Conservation (phyloP, 2,329 filamentous ascomycete genomes). For the Thelonectria olida region DNA sequence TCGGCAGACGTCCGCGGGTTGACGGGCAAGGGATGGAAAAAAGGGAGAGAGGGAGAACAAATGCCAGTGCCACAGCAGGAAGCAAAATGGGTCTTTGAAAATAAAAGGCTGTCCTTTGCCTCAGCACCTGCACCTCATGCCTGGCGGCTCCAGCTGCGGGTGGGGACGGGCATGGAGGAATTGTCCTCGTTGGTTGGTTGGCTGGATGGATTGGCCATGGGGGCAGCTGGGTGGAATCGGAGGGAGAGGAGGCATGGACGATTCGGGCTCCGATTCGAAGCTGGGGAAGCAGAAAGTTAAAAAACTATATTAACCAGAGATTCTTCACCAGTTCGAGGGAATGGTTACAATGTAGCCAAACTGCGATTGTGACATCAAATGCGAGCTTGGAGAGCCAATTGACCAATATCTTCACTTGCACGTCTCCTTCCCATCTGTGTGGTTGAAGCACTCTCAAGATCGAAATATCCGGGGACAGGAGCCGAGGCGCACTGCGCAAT, state of each 20-base stretch:
- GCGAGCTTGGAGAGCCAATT: background rate
- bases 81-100: background rate
- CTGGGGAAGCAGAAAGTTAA: background rate
- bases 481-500: background rate
- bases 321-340: no score
- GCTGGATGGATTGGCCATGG: background rate
- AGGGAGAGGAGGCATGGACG: background rate
- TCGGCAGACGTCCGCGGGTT: no score
- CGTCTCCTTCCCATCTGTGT: background rate
- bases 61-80: no score
- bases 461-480: conserved; percentile 4
- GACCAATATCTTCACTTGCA: background rate
- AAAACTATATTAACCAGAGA: no score
- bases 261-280: background rate
- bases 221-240: conserved; percentile 4
- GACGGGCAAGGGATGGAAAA: no score
- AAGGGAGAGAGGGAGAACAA: no score
- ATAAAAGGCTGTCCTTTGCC: no score
- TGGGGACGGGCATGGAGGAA: conserved; percentile 5
- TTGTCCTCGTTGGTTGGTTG: conserved; percentile 14
- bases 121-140: no score
- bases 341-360: no score
- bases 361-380: no score
- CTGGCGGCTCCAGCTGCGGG: conserved; percentile 2
- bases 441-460: background rate